Evolutionary conservation across 1,139 yeast genomes (phyloP), one percentile per base, ranked within the genome.

Genomic region (Taphrina sp.): DNA sequence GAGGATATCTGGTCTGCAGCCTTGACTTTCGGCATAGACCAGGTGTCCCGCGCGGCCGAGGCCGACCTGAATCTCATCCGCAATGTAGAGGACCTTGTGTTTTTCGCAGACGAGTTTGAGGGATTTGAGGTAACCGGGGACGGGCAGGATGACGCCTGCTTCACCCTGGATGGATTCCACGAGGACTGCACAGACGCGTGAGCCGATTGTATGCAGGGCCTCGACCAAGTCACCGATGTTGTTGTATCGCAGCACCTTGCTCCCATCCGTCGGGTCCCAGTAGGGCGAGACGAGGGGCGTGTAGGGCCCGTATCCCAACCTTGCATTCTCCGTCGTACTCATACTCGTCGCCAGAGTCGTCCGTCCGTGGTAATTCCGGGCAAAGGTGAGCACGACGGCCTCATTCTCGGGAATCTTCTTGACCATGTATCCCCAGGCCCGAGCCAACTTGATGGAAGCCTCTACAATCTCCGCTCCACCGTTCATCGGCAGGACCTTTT

Each of bases 131-230:
- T 47, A 46, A 66, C 80, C 94, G 55, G 71, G 73, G 62, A 92
- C 95, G 57, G 96, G 96, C 24, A 89, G 96, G 34, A 89, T 94
- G 64, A 90, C 89, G 66, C 97, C 97, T 33, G 97, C 97, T 72
- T 90, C 97, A 70, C 97, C 97, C 72, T 90, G 97, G 66, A 90
- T 90, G 62, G 97, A 96, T 73, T 90, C 97, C 64, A 90, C 80
- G 63, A 90, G 75, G 63, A 90, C 81, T 41, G 96, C 97, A 42
- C 96, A 95, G 63, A 90, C 82, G 69, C 82, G 84, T 70, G 85
- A 94, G 62, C 96, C 96, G 29, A 95, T 90, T 59, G 80, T 80
- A 63, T 76, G 74, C 66, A 88, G 83, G 1, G 95, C 96, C 66
- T 76, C 76, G 72, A 88, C 94, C 58, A 90, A 81, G 67, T 90